Base-by-base conservation (phyloP, 768 basidiomycete species). In the Cubamyces lactineus region DNA sequence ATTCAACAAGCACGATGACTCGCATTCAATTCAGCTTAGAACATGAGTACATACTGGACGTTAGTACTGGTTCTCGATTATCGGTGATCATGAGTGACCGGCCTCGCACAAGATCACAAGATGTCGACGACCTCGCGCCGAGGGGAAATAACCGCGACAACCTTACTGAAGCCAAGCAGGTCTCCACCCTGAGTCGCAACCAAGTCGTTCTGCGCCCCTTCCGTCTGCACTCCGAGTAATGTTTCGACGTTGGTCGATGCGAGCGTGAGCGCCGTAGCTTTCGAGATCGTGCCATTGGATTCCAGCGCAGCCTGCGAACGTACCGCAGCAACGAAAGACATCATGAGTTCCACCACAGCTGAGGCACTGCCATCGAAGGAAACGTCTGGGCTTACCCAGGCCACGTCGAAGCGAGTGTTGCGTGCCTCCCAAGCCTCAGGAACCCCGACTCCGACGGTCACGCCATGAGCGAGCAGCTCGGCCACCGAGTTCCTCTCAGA, bases 371-470 rank as follows among this genome's bases (percentile, higher is more conserved):
- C 28, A 28, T n/a, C 28, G 7, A 3, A 28, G 7, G 12, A 5
- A 12, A 46, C 21, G 19, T 7, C 16, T 17, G 21, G 17, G 61
- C 66, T 17, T 63, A 88, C 91, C 94, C 94, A 96, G 45, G 84
- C 90, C 30, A 86, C 75, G 65, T 96, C 93, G 66, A 94, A 91
- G 16, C 89, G 84, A 11, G 89, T 80, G 69, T 89, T 92, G 24
- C 91, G 84, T 7, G 89, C 87, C 26, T 82, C 79, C 88, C 88
- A 93, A 42, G 82, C 82, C 62, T 86, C 84, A 12, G 80, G 74
- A 48, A 87, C 78, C 17, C 88, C 89, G 49, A 93, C 70, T 8
- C 85, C 91, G 34, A 92, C 86, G 5, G 84, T 85, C 16, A 97
- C 90, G 26, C 86, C 87, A 46, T 90, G 83, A 2, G 78, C 77